Evolutionary conservation across 768 basidiomycete species (phyloP).

Genomic region (Boletus subparvulus): DNA sequence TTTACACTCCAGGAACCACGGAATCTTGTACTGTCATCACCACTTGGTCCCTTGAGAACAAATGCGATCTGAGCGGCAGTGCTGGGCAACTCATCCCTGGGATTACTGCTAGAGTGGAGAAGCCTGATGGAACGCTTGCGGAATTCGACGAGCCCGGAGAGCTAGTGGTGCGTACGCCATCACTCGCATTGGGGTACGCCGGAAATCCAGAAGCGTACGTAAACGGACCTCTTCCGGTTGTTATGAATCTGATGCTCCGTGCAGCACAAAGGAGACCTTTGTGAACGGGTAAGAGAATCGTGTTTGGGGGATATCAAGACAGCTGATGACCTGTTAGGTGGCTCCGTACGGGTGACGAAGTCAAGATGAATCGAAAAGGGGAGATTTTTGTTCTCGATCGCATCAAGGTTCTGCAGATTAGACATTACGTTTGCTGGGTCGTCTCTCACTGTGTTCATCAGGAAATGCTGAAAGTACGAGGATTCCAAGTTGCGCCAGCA

Average conservation of each 20-base stretch:
- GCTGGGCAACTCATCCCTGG: conserved; percentile 62
- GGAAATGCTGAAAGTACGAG: conserved; percentile 72
- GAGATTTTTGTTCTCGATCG: conserved; percentile 74
- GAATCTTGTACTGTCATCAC: conserved; percentile 58
- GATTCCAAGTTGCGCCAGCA: conserved; percentile 60
- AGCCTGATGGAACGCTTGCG: conserved; percentile 55
- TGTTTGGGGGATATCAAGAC: not conserved
- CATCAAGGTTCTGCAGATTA: conserved; percentile 57
- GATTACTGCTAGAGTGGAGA: conserved; percentile 53
- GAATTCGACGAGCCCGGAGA: conserved; percentile 62
- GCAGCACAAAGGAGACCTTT: conserved; percentile 64
- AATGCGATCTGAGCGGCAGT: conserved; percentile 51
- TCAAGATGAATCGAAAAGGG: conserved; percentile 56
- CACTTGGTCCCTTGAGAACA: conserved; percentile 43
- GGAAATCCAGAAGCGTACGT: conserved; percentile 62
- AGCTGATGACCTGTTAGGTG: conserved; percentile 39
- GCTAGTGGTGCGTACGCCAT: conserved; percentile 57
- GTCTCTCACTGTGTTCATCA: conserved; percentile 20
- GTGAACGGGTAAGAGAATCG: conserved; percentile 40
- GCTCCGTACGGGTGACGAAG: conserved; percentile 73
- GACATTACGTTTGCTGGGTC: not conserved
- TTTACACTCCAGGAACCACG: conserved; percentile 49
- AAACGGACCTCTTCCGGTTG: not conserved
- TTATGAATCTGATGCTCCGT: conserved; percentile 7
- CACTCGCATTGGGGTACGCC: conserved; percentile 57